Evolutionary conservation across 345 rosid genomes (phyloP).

Genomic region (Citrus inodora): DNA sequence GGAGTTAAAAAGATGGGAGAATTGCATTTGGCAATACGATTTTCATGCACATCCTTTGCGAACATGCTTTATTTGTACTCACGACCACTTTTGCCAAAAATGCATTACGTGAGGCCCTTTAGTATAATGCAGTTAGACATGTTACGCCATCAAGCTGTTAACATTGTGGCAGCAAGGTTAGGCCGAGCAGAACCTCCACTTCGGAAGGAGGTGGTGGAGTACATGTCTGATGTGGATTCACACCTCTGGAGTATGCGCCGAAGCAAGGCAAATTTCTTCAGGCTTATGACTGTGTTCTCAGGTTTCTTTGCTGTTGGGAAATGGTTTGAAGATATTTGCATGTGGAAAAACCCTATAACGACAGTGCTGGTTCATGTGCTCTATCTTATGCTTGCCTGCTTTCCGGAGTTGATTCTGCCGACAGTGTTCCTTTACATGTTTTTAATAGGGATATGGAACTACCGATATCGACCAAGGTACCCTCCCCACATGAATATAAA

Average conservation of each 20-base stretch:
- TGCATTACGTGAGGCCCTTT: constrained; percentile 88
- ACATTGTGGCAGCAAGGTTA: constrained; percentile 70
- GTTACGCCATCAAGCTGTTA: constrained; percentile 82
- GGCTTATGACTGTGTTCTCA: constrained; percentile 77
- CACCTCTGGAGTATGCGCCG: constrained; percentile 98
- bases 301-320: constrained; percentile 72
- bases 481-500: constrained; percentile 98
- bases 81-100: constrained; percentile 81
- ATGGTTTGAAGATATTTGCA: constrained; percentile 83
- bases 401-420: constrained; percentile 87
- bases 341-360: constrained; percentile 85
- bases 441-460: constrained; percentile 89
- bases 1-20: constrained; percentile 99
- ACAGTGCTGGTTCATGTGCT: constrained; percentile 87
- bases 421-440: constrained; percentile 90
- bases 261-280: constrained; percentile 92
- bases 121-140: constrained; percentile 84
- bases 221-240: constrained; percentile 89
- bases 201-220: constrained; percentile 88
- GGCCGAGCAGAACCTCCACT: constrained; percentile 95
- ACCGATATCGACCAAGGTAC: constrained; percentile 83
- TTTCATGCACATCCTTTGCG: constrained; percentile 69
- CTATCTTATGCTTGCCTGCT: constrained; percentile 79
- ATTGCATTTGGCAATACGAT: constrained; percentile 80
- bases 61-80: constrained; percentile 91